Conservation (phyloP, 495 filamentous ascomycete genomes). For the Staphylotrichum longicolle region DNA sequence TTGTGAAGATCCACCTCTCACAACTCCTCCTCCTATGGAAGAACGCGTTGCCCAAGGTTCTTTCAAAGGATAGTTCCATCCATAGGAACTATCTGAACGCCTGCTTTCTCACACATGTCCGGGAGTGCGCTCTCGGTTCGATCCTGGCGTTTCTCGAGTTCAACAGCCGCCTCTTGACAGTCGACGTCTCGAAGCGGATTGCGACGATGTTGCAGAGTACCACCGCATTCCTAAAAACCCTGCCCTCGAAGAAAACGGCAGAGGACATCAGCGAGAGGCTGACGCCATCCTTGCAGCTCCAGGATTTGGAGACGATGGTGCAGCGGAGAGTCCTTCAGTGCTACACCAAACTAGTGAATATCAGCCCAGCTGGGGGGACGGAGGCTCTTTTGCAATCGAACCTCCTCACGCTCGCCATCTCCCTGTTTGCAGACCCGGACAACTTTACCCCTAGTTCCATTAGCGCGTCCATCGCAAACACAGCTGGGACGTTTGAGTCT, state of each 20-base stretch:
- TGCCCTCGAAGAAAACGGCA: conserved; percentile 80
- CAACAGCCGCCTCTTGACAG: conserved; percentile 87
- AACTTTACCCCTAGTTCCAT: conserved; percentile 78
- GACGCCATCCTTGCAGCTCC: conserved; percentile 83
- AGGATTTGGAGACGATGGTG: conserved; percentile 91
- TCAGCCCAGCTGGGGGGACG: conserved; percentile 74
- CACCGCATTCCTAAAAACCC: conserved; percentile 75
- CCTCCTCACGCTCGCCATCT: conserved; percentile 85
- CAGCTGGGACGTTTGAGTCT: conserved; percentile 84
- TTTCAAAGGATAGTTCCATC: conserved; percentile 82
- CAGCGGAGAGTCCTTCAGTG: conserved; percentile 90
- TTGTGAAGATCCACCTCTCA: conserved; percentile 97
- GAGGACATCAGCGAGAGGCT: conserved; percentile 84
- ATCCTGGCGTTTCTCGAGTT: conserved; percentile 90
- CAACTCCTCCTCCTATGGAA: conserved; percentile 97
- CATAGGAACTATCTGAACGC: conserved; percentile 80
- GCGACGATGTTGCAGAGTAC: conserved; percentile 95
- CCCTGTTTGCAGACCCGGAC: conserved; percentile 91
- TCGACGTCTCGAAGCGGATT: conserved; percentile 91
- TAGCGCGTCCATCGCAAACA: conserved; percentile 87
- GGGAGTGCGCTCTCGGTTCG: conserved; percentile 91
- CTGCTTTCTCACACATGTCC: conserved; percentile 89
- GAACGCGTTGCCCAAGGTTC: conserved; percentile 91
- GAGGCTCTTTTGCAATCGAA: conserved; percentile 90
- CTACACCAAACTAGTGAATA: conserved; percentile 83